Conservation (phyloP, 805 yeast genomes). For the Ogataea allantospora region DNA sequence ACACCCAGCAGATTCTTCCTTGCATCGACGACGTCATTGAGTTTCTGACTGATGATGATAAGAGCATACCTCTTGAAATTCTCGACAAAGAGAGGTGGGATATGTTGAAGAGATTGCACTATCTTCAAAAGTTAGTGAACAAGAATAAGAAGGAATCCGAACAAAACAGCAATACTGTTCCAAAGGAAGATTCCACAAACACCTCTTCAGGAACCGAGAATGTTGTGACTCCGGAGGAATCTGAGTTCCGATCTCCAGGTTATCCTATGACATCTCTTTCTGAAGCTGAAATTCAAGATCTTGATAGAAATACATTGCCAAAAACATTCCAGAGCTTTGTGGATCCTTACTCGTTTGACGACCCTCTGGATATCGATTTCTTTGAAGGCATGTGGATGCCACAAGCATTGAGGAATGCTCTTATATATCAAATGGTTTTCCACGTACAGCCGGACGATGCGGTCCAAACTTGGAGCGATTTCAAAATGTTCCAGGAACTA, state of each 20-base stretch:
- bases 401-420: conserved; percentile 80
- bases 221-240: conserved; percentile 25
- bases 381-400: conserved; percentile 84
- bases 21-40: conserved; percentile 53
- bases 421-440: conserved; percentile 78
- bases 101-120: conserved; percentile 66
- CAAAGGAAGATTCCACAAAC: conserved; percentile 6
- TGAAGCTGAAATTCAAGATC: conserved; percentile 41
- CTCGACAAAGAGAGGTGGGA: conserved; percentile 63
- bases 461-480: conserved; percentile 88
- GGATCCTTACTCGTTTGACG: conserved; percentile 87
- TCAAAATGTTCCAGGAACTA: conserved; percentile 65
- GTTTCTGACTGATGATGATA: conserved; percentile 48
- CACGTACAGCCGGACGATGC: conserved; percentile 93
- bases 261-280: conserved; percentile 38
- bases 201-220: conserved; percentile 14
- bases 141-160: conserved; percentile 28
- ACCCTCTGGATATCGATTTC: conserved; percentile 80
- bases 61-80: conserved; percentile 32
- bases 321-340: conserved; percentile 44
- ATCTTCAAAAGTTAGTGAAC: conserved; percentile 64
- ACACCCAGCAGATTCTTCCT: conserved; percentile 38
- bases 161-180: background rate
- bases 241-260: conserved; percentile 29
- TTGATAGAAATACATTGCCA: conserved; percentile 37